Evolutionary conservation across 129 eudicot genomes (phyloP), one percentile per base, ranked within the genome.

Genomic region (Tagetes erecta): DNA sequence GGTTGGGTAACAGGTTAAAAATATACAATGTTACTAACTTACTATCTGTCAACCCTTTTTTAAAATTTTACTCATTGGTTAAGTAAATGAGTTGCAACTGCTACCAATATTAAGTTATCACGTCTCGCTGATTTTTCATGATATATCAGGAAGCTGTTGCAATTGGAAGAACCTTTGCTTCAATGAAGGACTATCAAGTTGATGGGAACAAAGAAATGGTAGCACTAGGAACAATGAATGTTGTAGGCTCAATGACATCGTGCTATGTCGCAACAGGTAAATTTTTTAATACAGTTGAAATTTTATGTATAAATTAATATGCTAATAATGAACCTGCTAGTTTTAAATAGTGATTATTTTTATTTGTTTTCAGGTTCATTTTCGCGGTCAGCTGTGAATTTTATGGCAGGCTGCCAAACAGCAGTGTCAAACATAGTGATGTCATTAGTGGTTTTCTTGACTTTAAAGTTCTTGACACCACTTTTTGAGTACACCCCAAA

Each of bases 161-260:
- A 35, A 91, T 91, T 33, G 97, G 97, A 78, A 87, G 95, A 87
- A 87, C 97, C 37, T 91, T 87, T 84, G 95, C 97, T 74, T 74
- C 89, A 67, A 86, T 87, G 94, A 91, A 87, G 70, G 97, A 86
- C 76, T 91, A 91, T 58, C 89, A 85, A 73, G 78, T 91, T 34
- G 95, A 91, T 76, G 97, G 97, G 60, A 91, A 91, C 82, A 91
- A 84, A 76, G 97, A 91, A 78, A 91, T 91, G 97, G 83, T 91
- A 40, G 97, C 97, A 63, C 84, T 91, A 36, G 97, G 97, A 62
- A 68, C 95, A 0, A 91, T 87, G 97, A 91, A 91, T 72, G 76
- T 91, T 13, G 85, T 87, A 52, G 97, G 97, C 70, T 91, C 94
- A 41, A 83, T 91, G 94, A 91, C 97, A 20, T 87, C 97, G 68